Percentiles rank a stretch among this genome's conserved stretches.
phyloP scores from a whole-genome alignment of 768 basidiomycete species.

The Tricholomella constricta region DNA sequence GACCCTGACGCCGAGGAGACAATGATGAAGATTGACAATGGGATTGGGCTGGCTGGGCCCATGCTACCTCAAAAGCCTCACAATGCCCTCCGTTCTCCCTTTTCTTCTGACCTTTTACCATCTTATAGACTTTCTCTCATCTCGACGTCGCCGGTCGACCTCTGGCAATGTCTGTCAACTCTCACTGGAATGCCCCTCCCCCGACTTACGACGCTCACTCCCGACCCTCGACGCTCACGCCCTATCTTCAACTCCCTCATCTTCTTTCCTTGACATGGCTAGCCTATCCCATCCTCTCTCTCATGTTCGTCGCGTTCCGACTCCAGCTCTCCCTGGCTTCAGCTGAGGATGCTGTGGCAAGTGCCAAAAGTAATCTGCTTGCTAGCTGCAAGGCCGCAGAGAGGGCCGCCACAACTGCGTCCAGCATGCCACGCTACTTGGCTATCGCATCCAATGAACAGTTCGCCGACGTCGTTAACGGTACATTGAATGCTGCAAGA shows the following conservation, averaged over 20 bases:
- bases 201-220: conserved; percentile 60
- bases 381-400: conserved; percentile 87
- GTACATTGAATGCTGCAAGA: conserved; percentile 74
- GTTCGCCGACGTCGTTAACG: conserved; percentile 78
- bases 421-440: conserved; percentile 88
- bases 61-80: conserved; percentile 15
- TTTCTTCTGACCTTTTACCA: conserved; percentile 22
- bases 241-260: conserved; percentile 83
- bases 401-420: conserved; percentile 75
- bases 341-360: conserved; percentile 65
- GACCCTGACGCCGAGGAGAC: conserved; percentile 1
- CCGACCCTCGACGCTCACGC: conserved; percentile 52
- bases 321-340: conserved; percentile 72
- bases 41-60: background rate
- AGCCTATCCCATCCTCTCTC: conserved; percentile 86
- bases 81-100: conserved; percentile 11
- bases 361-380: conserved; percentile 75
- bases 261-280: conserved; percentile 89
- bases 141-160: conserved; percentile 53
- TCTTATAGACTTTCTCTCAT: conserved; percentile 15
- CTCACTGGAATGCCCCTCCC: conserved; percentile 46
- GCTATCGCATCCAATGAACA: conserved; percentile 83
- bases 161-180: conserved; percentile 30
- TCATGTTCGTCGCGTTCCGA: conserved; percentile 85
- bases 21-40: conserved; percentile 10